phyloP scores from a whole-genome alignment of 73 alveolate species.

The Uronychia setigera region DNA sequence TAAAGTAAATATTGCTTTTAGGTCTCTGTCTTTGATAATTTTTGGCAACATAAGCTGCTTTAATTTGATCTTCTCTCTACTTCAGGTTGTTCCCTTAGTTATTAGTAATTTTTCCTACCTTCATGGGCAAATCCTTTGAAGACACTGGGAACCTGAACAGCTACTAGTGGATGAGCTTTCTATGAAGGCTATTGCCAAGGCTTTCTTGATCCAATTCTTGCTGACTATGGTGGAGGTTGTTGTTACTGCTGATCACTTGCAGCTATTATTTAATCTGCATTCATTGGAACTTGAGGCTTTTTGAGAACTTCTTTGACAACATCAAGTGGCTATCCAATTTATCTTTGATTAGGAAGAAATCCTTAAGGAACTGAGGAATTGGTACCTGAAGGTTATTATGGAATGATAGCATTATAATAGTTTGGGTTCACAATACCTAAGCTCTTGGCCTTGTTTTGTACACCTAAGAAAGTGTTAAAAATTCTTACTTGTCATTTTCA shows the following conservation, averaged over 20 bases:
- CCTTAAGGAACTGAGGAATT: no score
- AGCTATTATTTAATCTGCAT: background rate
- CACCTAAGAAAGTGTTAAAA: no score
- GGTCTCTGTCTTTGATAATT: background rate
- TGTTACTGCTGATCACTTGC: background rate
- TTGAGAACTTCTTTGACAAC: background rate
- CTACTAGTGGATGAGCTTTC: background rate
- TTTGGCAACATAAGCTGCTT: background rate
- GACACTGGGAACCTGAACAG: background rate
- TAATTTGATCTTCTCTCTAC: no score
- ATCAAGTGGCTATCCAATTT: background rate
- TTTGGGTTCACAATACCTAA: background rate
- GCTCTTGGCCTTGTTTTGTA: background rate
- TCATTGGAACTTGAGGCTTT: background rate
- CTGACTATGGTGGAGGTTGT: background rate
- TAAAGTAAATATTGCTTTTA: background rate
- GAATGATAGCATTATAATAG: background rate
- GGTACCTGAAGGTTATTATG: no score
- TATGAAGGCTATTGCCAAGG: background rate
- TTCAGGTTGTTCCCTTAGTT: no score
- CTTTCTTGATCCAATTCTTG: background rate
- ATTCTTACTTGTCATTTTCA: conserved; percentile 5
- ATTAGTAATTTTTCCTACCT: no score
- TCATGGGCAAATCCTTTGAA: no score
- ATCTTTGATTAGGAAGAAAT: no score